Evolutionary conservation across 1,139 yeast species (phyloP), one percentile per base, ranked within the genome.

Genomic region (Yarrowia galli): DNA sequence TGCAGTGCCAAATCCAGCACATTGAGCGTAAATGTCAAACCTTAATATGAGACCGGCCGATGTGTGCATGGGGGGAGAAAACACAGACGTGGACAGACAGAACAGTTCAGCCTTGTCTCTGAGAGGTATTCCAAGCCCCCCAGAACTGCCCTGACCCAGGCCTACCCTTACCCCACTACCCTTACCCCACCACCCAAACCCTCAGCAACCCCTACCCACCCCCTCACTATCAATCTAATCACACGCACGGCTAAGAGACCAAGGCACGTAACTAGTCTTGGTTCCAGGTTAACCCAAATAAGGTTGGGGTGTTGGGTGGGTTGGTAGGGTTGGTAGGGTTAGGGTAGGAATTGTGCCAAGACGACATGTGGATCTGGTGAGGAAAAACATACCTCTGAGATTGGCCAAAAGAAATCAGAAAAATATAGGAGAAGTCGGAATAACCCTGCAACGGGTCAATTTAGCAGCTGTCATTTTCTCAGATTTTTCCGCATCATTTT

Each of bases 241-340:
- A 46, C 32, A 25, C 35, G 54, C 23, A 48, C 38, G 54, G 54
- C 54, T 48, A 48, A 20, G n/a, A 28, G 53, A 10, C 38, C 38
- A 48, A 23, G 35, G 22, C 35, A 46, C 16, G 35, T 46, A 25
- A 16, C 54, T 48, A 28, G 38, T 48, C 54, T 48, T 46, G 51
- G 51, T 23, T 4, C 20, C 13, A 16, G 13, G n/a, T 32, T 46
- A 46, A 46, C 20, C 51, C 9, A 25, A 13, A 20, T 43, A 43
- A 15, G 48, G 48, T 43, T 43, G 5, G 2, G 16, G 15, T 23
- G 16, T 3, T 10, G 28, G 16, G 46, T 23, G 12, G 20, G 2
- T 8, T 10, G 16, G 28, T 13, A 3, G 51, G 51, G 49, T 45
- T 45, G 20, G 23, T 23, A 23, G 13, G 18, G 22, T 5, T 28